Conservation (phyloP, 75 land plant species). For the Picea glauca region DNA sequence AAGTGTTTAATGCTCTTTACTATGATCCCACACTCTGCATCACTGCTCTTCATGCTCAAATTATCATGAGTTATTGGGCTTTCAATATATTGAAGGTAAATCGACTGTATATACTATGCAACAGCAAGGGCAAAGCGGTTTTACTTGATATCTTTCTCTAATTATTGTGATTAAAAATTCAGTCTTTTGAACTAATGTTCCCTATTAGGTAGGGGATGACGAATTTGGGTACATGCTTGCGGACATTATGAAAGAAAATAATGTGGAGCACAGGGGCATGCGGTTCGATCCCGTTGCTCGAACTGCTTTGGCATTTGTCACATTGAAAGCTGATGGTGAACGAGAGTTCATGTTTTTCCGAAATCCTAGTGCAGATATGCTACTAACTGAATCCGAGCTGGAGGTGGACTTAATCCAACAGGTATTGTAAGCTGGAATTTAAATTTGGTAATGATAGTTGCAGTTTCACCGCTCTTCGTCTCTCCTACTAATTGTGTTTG, state of each 20-base stretch:
- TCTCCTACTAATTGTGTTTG: background rate
- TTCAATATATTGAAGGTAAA: no score
- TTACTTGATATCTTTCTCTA: no score
- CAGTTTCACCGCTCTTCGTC: background rate
- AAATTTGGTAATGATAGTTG: background rate
- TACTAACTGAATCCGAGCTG: conserved; percentile 70
- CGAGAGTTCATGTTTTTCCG: conserved; percentile 97
- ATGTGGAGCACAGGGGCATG: conserved; percentile 32
- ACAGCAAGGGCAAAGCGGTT: no score
- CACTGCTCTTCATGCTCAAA: no score
- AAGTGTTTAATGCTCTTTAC: no score
- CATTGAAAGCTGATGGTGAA: conserved; percentile 82
- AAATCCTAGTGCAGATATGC: conserved; percentile 98
- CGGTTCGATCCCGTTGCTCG: conserved; percentile 53
- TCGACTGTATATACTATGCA: no score
- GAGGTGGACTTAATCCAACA: conserved; percentile 48
- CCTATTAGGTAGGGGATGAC: conserved; percentile 51
- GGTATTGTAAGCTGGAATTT: conserved; percentile 8
- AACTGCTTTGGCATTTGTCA: conserved; percentile 96
- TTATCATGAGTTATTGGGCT: no score
- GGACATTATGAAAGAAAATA: conserved; percentile 32
- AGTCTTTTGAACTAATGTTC: no score
- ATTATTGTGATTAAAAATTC: no score
- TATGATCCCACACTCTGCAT: no score
- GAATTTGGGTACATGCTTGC: conserved; percentile 63